Evolutionary conservation across 192 early-diverging fungal genomes (phyloP).

Genomic region (Gryganskiella cystojenkinii): DNA sequence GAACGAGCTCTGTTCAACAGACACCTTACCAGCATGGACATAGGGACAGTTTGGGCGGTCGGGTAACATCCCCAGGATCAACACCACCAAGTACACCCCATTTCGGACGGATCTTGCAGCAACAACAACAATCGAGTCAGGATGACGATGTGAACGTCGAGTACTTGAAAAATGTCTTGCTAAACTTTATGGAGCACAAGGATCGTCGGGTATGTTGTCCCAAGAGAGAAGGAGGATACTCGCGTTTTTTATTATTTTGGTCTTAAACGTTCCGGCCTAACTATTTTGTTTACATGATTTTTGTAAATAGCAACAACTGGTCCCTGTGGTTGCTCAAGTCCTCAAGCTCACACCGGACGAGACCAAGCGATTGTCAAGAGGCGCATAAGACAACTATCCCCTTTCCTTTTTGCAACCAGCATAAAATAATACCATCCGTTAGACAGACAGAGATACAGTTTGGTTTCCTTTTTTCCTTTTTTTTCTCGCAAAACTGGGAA

Average conservation of each 20-base stretch:
- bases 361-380: slow-evolving; percentile 59
- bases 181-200: slow-evolving; percentile 81
- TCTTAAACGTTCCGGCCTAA: neutral
- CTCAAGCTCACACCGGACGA: slow-evolving; percentile 78
- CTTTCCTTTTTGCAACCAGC: neutral
- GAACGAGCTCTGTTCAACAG: slow-evolving; percentile 5
- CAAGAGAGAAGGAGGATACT: too few species aligned
- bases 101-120: slow-evolving; percentile 25
- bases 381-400: slow-evolving; percentile 9
- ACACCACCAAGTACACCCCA: slow-evolving; percentile 44
- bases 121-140: slow-evolving; percentile 4
- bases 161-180: slow-evolving; percentile 76
- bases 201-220: slow-evolving; percentile 69
- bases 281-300: slow-evolving; percentile 1
- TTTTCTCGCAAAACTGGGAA: too few species aligned
- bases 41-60: slow-evolving; percentile 4
- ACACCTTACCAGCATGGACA: neutral
- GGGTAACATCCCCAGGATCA: slow-evolving; percentile 30
- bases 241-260: slow-evolving; percentile 1
- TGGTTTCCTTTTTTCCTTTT: too few species aligned
- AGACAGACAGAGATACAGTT: too few species aligned
- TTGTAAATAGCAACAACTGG: slow-evolving; percentile 62
- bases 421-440: too few species aligned
- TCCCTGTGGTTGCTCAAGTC: slow-evolving; percentile 74
- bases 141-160: slow-evolving; percentile 75